These are phyloP conservation scores for Metschnikowia kofuensis DNA, from an alignment of 805 yeast species.

Conservation along the genomic window DNA sequence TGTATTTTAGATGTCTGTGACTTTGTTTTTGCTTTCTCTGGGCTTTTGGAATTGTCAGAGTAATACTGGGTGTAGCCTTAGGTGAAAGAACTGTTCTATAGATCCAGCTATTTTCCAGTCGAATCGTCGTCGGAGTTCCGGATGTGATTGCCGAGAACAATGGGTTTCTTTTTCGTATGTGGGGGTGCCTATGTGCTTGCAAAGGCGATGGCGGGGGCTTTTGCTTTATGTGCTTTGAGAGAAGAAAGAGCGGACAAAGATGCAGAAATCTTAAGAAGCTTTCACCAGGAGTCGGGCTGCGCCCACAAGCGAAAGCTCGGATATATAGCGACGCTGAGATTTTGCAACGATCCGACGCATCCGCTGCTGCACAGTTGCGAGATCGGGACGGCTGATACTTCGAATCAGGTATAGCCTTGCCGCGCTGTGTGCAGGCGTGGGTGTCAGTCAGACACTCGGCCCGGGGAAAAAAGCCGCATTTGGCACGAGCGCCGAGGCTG, in stretches of 20 bases:
- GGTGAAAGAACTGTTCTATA: background rate
- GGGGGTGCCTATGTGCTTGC: background rate
- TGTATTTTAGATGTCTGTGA: too few relatives aligned
- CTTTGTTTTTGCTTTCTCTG: too few relatives aligned
- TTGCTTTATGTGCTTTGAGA: too few relatives aligned
- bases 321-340: background rate
- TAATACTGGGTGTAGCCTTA: too few relatives aligned
- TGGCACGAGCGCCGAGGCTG: background rate
- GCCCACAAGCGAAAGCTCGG: slow-evolving; percentile 2
- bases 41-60: too few relatives aligned
- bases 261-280: background rate
- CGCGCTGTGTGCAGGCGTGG: slow-evolving; percentile 10
- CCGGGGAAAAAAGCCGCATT: slow-evolving; percentile 1
- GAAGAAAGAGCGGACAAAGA: background rate
- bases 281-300: background rate
- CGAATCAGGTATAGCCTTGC: slow-evolving; percentile 8
- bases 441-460: background rate
- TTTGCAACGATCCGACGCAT: slow-evolving; percentile 10
- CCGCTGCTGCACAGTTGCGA: slow-evolving; percentile 7
- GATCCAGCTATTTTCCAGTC: background rate
- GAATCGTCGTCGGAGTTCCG: background rate
- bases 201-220: too few relatives aligned
- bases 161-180: background rate
- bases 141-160: background rate
- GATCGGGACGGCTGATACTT: slow-evolving; percentile 16